Conservation (phyloP, 257 asterid species). For the Leptodermis oblonga region DNA sequence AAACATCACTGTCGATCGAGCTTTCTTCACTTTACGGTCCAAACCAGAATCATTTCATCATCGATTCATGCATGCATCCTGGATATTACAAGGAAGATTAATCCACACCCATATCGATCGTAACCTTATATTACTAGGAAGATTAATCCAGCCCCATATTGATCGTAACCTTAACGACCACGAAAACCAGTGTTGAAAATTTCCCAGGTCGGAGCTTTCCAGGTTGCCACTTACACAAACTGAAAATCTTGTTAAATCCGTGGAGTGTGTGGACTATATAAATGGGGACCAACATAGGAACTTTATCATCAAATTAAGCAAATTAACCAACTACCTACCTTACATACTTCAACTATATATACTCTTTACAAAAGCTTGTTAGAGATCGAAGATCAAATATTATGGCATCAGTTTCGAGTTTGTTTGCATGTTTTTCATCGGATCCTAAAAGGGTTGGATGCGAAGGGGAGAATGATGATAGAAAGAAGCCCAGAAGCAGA, state of each 20-base stretch:
- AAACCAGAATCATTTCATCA: too few species aligned
- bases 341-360: not conserved
- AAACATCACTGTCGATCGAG: too few species aligned
- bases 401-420: slow-evolving; percentile 1
- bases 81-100: too few species aligned
- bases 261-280: not conserved
- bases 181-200: not conserved
- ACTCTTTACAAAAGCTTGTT: not conserved
- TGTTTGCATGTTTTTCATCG: slow-evolving; percentile 9
- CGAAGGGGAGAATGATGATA: not conserved
- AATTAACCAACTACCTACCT: too few species aligned
- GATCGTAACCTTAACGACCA: not conserved
- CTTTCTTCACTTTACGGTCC: too few species aligned
- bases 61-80: too few species aligned
- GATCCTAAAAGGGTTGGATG: slow-evolving; percentile 5
- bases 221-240: not conserved
- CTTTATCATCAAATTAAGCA: not conserved
- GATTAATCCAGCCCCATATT: too few species aligned
- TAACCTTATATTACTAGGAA: too few species aligned
- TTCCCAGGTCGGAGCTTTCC: not conserved
- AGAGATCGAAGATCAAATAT: not conserved
- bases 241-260: too few species aligned
- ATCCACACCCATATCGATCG: too few species aligned
- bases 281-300: not conserved
- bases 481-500: not conserved